Conservation (phyloP, 202 grass and related monocot species). For the Brachypodium distachyon region DNA sequence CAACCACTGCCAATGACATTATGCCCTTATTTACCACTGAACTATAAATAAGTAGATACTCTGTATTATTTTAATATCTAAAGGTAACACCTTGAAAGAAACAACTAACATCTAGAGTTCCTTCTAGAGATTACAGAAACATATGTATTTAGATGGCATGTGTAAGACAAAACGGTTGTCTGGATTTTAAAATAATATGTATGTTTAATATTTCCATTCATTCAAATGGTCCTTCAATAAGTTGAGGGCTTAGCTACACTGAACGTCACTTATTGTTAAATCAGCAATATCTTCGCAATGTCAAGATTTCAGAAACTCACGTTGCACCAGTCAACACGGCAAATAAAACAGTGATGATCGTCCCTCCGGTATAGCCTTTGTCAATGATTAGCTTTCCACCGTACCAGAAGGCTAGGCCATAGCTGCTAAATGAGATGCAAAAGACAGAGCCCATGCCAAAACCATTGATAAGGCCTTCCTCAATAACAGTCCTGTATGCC, state of each 20-base stretch:
- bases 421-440: conserved; percentile 47
- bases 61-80: too few relatives aligned
- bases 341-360: conserved; percentile 55
- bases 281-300: not conserved
- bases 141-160: too few relatives aligned
- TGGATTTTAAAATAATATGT: not conserved
- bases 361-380: too few relatives aligned
- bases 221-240: not conserved
- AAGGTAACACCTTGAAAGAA: too few relatives aligned
- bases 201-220: not conserved
- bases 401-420: conserved; percentile 60
- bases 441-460: conserved; percentile 48
- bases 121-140: too few relatives aligned
- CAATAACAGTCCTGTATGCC: conserved; percentile 32
- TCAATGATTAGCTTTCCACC: conserved; percentile 54
- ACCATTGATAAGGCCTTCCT: conserved; percentile 56
- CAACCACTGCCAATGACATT: too few relatives aligned
- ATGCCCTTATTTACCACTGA: too few relatives aligned
- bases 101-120: too few relatives aligned
- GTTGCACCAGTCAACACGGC: conserved; percentile 47
- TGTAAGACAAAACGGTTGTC: too few relatives aligned
- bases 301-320: conserved; percentile 46
- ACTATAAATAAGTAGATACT: too few relatives aligned
- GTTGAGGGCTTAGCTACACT: not conserved
- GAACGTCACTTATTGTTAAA: not conserved